Evolutionary conservation across 441 rosid species (phyloP).

Genomic region (Syzygium syzygioides): DNA sequence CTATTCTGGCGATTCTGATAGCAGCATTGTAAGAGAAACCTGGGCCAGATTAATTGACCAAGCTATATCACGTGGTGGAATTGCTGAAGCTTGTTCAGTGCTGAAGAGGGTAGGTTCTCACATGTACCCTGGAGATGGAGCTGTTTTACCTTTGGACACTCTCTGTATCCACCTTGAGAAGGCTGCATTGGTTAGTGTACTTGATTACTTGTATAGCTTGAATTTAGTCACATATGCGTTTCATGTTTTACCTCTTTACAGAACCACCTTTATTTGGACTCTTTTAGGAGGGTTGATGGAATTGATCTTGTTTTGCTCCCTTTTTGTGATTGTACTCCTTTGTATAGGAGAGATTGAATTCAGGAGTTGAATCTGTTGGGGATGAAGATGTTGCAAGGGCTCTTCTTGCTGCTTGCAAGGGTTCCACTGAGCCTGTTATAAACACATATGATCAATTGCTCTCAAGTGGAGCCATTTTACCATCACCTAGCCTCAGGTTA

Average conservation of each 20-base stretch:
- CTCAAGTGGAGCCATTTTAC: conserved; percentile 71
- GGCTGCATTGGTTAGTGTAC: conserved; percentile 64
- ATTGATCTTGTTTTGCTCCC: neutral
- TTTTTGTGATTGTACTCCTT: neutral
- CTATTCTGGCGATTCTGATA: conserved; percentile 88
- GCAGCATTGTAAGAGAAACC: conserved; percentile 86
- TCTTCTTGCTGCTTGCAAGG: conserved; percentile 89
- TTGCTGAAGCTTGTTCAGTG: conserved; percentile 90
- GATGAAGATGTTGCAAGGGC: conserved; percentile 85
- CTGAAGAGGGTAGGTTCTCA: conserved; percentile 84
- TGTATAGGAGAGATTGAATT: conserved; percentile 77
- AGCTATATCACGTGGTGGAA: conserved; percentile 84
- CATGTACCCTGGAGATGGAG: conserved; percentile 90
- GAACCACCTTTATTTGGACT: neutral
- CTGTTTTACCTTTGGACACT: conserved; percentile 75
- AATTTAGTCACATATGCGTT: neutral
- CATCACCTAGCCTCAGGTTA: conserved; percentile 76
- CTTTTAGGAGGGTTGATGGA: neutral
- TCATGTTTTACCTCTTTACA: neutral
- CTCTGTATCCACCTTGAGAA: conserved; percentile 95
- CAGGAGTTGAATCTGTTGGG: conserved; percentile 57
- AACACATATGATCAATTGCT: conserved; percentile 79
- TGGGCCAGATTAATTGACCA: conserved; percentile 93
- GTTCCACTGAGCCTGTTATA: conserved; percentile 83
- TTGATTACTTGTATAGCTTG: neutral